phyloP scores from a whole-genome alignment of 2,329 filamentous ascomycete genomes.

The Grosmannia serpens region DNA sequence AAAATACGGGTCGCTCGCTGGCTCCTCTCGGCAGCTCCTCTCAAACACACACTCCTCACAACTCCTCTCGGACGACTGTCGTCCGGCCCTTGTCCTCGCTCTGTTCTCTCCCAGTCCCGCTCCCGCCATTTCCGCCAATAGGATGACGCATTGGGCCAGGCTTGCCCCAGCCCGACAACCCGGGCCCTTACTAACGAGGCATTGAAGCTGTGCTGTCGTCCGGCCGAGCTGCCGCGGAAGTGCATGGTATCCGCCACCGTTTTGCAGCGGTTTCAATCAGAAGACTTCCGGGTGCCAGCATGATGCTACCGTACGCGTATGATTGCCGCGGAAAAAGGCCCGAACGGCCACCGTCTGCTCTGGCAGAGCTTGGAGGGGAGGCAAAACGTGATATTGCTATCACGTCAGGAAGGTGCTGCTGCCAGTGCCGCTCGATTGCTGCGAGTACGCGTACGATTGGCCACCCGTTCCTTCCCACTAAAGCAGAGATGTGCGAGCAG shows the following conservation, averaged over 20 bases:
- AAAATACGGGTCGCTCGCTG: background rate
- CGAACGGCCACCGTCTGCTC: too few relatives aligned
- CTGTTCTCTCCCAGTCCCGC: background rate
- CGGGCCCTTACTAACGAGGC: background rate
- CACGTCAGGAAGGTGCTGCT: background rate
- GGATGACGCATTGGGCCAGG: background rate
- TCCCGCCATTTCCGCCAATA: background rate
- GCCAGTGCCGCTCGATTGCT: too few relatives aligned
- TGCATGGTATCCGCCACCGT: too few relatives aligned
- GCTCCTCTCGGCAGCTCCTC: background rate
- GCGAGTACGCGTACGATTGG: too few relatives aligned
- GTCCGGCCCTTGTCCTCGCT: background rate
- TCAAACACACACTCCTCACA: too few relatives aligned
- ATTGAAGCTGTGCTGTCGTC: background rate
- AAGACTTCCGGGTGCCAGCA: background rate
- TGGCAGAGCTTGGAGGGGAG: too few relatives aligned
- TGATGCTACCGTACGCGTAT: background rate
- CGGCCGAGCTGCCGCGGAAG: background rate
- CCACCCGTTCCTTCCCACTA: background rate
- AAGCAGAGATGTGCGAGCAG: background rate
- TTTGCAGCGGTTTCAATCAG: background rate
- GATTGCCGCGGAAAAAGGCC: too few relatives aligned
- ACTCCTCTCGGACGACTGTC: background rate
- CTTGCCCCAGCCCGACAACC: background rate
- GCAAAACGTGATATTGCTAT: background rate